A percentile compares a stretch with the other conserved stretches of the same genome.
Conservation (phyloP, 2,329 filamentous ascomycete genomes). For the Tolypocladium cylindrosporum region DNA sequence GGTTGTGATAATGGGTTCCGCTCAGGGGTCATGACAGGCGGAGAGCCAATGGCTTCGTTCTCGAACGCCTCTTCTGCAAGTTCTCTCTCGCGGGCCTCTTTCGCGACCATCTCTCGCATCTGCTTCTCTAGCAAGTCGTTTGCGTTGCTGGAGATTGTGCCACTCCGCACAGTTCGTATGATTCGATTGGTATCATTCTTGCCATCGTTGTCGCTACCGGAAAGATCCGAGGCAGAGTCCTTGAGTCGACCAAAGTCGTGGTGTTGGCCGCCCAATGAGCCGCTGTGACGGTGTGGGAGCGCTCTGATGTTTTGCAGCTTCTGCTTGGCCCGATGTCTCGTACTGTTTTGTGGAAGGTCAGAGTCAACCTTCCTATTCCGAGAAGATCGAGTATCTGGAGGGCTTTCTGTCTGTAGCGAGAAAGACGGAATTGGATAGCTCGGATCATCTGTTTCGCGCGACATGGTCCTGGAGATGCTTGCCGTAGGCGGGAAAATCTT, state of each 20-base stretch:
- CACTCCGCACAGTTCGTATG: slow-evolving; percentile 22
- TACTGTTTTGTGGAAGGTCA: slow-evolving; percentile 37
- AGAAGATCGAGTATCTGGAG: slow-evolving; percentile 10
- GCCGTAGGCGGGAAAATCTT: slow-evolving; percentile 52
- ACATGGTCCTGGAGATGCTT: slow-evolving; percentile 18
- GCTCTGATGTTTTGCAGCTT: slow-evolving; percentile 47
- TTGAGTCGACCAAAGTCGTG: slow-evolving; percentile 43
- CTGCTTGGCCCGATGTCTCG: slow-evolving; percentile 49
- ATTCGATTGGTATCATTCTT: slow-evolving; percentile 23
- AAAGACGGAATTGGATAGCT: slow-evolving; percentile 13
- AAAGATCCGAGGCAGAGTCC: slow-evolving; percentile 48
- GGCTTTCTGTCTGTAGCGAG: slow-evolving; percentile 13
- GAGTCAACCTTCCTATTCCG: slow-evolving; percentile 22
- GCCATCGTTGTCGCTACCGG: slow-evolving; percentile 43
- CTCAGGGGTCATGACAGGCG: slow-evolving; percentile 22
- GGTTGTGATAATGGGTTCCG: slow-evolving; percentile 14
- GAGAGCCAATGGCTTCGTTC: slow-evolving; percentile 14
- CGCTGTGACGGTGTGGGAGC: slow-evolving; percentile 43
- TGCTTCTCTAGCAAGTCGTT: slow-evolving; percentile 50
- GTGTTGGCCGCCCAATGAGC: slow-evolving; percentile 34
- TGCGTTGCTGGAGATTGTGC: slow-evolving; percentile 36
- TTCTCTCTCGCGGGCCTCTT: slow-evolving; percentile 37
- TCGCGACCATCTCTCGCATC: slow-evolving; percentile 50
- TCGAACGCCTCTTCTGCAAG: slow-evolving; percentile 20
- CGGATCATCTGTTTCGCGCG: slow-evolving; percentile 18